A percentile compares a stretch with the other conserved stretches of the same genome.
Conservation (phyloP, 2,329 filamentous ascomycete species). For the Ceratocystiopsis sp. region DNA sequence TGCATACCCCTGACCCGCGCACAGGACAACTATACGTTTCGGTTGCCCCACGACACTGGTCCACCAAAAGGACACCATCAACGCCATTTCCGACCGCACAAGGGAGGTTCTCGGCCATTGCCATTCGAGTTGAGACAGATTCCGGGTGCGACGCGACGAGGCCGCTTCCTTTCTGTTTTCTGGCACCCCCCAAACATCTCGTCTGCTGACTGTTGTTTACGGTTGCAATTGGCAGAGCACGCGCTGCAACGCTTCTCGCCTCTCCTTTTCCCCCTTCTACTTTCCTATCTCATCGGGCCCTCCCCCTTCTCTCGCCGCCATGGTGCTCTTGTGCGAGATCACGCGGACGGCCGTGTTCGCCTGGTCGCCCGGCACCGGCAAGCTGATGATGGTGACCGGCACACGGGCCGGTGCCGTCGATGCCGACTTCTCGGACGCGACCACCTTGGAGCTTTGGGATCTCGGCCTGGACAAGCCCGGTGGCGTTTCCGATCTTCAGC, state of each 20-base stretch:
- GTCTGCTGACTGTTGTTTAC: background rate
- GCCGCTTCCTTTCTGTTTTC: too few species aligned
- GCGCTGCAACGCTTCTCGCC: background rate
- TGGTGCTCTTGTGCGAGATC: conserved; percentile 95
- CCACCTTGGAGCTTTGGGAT: conserved; percentile 92
- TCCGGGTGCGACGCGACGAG: too few species aligned
- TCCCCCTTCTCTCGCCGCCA: conserved; percentile 21
- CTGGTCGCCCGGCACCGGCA: conserved; percentile 71
- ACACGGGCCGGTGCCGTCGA: conserved; percentile 91
- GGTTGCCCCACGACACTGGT: background rate
- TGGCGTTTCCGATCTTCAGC: conserved; percentile 68
- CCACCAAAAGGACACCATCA: too few species aligned
- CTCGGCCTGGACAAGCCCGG: conserved; percentile 62
- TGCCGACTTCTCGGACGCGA: conserved; percentile 95
- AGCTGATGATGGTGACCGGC: conserved; percentile 77
- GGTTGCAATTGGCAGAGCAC: background rate
- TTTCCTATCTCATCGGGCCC: background rate
- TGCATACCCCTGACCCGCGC: too few species aligned
- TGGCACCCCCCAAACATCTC: background rate
- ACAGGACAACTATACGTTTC: background rate
- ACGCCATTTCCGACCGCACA: too few species aligned
- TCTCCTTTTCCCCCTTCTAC: background rate
- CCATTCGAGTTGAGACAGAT: too few species aligned
- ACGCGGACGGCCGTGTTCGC: conserved; percentile 92
- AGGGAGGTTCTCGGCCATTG: too few species aligned